Conservation (phyloP, 2,329 filamentous ascomycete species). For the Aspergillus pseudoterreus region DNA sequence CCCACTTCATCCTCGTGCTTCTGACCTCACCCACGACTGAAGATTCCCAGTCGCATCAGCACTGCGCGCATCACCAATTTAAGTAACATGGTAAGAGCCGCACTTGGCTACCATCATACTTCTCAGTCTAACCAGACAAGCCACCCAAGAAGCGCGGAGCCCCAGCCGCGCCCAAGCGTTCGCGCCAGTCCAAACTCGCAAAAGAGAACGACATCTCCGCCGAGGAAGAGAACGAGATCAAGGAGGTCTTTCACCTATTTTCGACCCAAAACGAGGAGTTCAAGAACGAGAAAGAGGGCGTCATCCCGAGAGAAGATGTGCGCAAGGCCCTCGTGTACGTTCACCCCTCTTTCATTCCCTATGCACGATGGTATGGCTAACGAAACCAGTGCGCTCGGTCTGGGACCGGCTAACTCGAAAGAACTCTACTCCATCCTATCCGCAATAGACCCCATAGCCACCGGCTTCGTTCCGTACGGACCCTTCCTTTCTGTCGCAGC, state of each 20-base stretch:
- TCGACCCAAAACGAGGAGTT: constrained; percentile 54
- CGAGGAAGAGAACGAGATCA: constrained; percentile 83
- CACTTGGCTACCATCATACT: too few species aligned
- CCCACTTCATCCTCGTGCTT: too few species aligned
- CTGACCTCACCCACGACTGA: too few species aligned
- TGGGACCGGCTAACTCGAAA: constrained; percentile 58
- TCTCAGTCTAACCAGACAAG: constrained; percentile 13
- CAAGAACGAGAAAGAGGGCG: constrained; percentile 68
- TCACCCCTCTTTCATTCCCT: neutral
- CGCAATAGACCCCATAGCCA: constrained; percentile 76
- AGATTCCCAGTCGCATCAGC: too few species aligned
- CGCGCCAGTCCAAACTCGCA: constrained; percentile 78
- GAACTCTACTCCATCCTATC: constrained; percentile 75
- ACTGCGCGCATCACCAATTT: too few species aligned
- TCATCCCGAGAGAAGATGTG: constrained; percentile 65
- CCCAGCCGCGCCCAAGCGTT: constrained; percentile 31
- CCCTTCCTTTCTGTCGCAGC: constrained; percentile 86
- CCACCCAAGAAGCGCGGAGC: constrained; percentile 37
- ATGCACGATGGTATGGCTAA: neutral
- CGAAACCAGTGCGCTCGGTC: constrained; percentile 69
- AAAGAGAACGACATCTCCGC: constrained; percentile 84
- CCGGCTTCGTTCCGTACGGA: constrained; percentile 73
- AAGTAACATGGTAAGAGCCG: constrained; percentile 17
- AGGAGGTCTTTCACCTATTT: constrained; percentile 85
- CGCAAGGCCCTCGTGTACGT: constrained; percentile 69